Conservation (phyloP, 805 yeast species). For the Candida sanyiensis region DNA sequence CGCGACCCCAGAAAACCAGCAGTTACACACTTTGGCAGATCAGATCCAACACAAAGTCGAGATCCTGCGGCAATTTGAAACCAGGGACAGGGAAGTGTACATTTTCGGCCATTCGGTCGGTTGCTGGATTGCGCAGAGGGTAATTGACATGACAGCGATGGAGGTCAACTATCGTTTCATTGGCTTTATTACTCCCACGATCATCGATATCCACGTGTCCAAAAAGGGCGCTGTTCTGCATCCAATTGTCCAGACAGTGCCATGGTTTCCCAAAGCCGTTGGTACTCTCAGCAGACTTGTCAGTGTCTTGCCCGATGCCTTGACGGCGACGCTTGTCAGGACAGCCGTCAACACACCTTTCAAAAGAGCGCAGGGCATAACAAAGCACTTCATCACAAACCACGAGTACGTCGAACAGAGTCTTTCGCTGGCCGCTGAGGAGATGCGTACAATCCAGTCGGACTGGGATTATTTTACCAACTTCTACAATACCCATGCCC, state of each 20-base stretch:
- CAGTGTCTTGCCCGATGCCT: constrained; percentile 23
- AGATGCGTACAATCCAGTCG: constrained; percentile 46
- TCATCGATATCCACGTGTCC: constrained; percentile 50
- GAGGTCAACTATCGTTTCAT: constrained; percentile 34
- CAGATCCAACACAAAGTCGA: constrained; percentile 56
- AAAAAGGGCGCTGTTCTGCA: constrained; percentile 33
- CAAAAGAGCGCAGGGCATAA: constrained; percentile 27
- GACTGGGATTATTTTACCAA: constrained; percentile 47
- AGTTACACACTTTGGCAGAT: constrained; percentile 39
- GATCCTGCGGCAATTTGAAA: constrained; percentile 36
- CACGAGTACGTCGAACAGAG: constrained; percentile 47
- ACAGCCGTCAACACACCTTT: constrained; percentile 11
- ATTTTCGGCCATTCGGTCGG: constrained; percentile 73
- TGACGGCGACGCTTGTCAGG: constrained; percentile 3
- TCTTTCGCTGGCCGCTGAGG: constrained; percentile 52
- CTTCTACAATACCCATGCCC: constrained; percentile 28
- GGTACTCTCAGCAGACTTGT: constrained; percentile 27
- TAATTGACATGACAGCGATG: constrained; percentile 28
- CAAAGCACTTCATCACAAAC: constrained; percentile 37
- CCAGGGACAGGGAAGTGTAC: constrained; percentile 31
- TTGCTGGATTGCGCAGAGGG: constrained; percentile 53
- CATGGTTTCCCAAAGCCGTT: constrained; percentile 27
- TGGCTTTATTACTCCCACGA: constrained; percentile 68
- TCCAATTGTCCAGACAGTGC: constrained; percentile 21
- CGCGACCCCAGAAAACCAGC: constrained; percentile 14